Conservation (phyloP, 345 rosid genomes). For the Citrus medica region DNA sequence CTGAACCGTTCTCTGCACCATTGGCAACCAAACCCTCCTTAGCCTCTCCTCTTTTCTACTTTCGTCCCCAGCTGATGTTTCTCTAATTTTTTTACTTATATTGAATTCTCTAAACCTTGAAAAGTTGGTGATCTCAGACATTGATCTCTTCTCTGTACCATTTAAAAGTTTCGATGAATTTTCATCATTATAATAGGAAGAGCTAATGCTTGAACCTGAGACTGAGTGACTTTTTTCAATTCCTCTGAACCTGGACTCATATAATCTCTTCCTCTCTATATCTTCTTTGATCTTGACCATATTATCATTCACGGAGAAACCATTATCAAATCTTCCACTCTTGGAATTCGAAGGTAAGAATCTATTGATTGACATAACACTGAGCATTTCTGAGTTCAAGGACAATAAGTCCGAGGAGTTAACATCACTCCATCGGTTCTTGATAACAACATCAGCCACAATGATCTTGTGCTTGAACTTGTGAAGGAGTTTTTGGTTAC, state of each 20-base stretch:
- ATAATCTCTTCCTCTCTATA: conserved; percentile 32
- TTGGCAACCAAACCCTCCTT: conserved; percentile 41
- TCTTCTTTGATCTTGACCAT: conserved; percentile 33
- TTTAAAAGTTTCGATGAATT: conserved; percentile 12
- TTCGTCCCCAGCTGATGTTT: not conserved
- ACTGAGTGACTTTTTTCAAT: conserved; percentile 14
- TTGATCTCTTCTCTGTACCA: conserved; percentile 33
- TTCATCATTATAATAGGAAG: conserved; percentile 3
- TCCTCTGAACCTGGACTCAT: conserved; percentile 22
- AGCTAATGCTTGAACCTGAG: conserved; percentile 12
- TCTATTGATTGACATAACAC: conserved; percentile 24
- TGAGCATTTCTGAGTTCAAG: conserved; percentile 41
- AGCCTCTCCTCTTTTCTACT: conserved; percentile 33
- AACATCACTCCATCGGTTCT: conserved; percentile 50
- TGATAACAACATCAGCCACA: conserved; percentile 36
- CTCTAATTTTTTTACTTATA: conserved; percentile 2
- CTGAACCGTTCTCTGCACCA: conserved; percentile 34
- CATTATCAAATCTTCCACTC: conserved; percentile 9
- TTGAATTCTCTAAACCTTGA: conserved; percentile 30
- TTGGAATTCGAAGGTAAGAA: conserved; percentile 15
- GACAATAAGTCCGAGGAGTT: conserved; percentile 47
- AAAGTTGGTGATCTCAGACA: conserved; percentile 42
- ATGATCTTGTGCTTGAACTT: conserved; percentile 45
- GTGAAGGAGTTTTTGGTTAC: conserved; percentile 20
- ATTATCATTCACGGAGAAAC: conserved; percentile 8